A percentile compares a stretch with the other conserved stretches of the same genome.
These are phyloP conservation scores for Naganishia cerealis DNA, from an alignment of 1,284 basidiomycete genomes.

Conservation along the genomic window DNA sequence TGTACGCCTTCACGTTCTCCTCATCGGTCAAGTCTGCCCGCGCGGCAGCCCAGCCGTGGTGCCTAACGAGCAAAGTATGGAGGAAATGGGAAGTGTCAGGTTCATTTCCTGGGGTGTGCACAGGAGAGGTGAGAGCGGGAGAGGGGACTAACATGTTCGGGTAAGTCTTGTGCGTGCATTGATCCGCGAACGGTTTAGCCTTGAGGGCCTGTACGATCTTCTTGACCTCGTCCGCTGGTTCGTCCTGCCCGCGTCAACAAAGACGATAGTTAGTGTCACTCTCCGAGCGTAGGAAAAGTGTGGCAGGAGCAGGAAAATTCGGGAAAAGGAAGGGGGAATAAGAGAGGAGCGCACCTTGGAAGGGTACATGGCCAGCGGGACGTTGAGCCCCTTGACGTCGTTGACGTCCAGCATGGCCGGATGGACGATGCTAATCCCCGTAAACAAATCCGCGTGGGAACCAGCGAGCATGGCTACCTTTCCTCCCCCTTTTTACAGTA, in stretches of 20 bases:
- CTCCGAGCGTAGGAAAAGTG: no score
- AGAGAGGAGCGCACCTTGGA: constrained; percentile 25
- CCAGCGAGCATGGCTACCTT: constrained; percentile 32
- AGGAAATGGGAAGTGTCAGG: background rate
- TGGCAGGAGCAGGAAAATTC: no score
- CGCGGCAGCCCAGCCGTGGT: constrained; percentile 35
- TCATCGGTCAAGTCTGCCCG: constrained; percentile 28
- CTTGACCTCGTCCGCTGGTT: constrained; percentile 26
- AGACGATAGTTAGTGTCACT: background rate
- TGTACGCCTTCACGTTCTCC: constrained; percentile 33
- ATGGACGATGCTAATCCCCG: constrained; percentile 31
- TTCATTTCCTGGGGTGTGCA: background rate
- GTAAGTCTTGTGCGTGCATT: constrained; percentile 32
- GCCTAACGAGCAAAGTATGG: no score
- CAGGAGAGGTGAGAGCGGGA: background rate
- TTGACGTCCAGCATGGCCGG: constrained; percentile 34
- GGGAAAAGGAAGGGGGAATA: no score
- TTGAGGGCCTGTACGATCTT: constrained; percentile 27
- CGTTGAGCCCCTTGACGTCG: constrained; percentile 25
- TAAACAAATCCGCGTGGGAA: constrained; percentile 26
- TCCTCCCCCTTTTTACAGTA: constrained; percentile 19
- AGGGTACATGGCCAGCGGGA: constrained; percentile 32
- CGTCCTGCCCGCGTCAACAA: constrained; percentile 23
- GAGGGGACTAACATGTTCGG: constrained; percentile 16
- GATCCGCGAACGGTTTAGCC: constrained; percentile 29